Evolutionary conservation across 2,329 filamentous ascomycete species (phyloP), one percentile per base, ranked within the genome.

Genomic region (Botryotinia convoluta): DNA sequence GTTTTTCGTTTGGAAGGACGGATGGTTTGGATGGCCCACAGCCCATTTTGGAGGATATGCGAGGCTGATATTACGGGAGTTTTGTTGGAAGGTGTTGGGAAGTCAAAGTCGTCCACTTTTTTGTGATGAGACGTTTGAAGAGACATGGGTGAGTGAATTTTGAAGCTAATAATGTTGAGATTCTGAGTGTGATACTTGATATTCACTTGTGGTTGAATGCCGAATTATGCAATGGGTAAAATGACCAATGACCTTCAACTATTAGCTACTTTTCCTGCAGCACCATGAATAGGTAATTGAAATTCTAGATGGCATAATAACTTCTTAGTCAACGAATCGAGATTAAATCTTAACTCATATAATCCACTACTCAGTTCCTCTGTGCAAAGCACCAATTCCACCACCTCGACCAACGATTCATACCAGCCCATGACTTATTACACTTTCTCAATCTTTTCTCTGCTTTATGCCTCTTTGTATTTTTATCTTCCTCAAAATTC

Each of bases 401-500:
- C 16, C 16, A 62, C 14, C 18, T 37, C 8, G 16, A 39, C 37
- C 60, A 62, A 42, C 22, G 4, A 42, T 8, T 20, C 4, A 42
- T 18, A 20, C 37, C 14, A 62, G 14, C 22, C 26, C 14, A 42
- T 37, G 26, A 18, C 14, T 16, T 2, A 8, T 2, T 29, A 16
- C n/a, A 29, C 5, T 54, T 54, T 2, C n/a, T n/a, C n/a, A 3
- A 18, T 29, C 12, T 14, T 18, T 29, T 29, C 14, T 29, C 37
- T 22, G 8, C 3, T 29, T 6, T 26, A n/a, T 29, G 14, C 18
- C 14, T 54, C 51, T 54, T 54, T 16, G 51, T 6, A 29, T 7
- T 0, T 9, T 29, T 1, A 54, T 54, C n/a, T 16, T 9, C 2
- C n/a, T 18, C 4, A 3, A 29, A 3, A 29, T 54, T 4, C 0